Percentiles rank a stretch among this genome's conserved stretches.
These are phyloP conservation scores for Aspergillus carlsbadensis DNA, from an alignment of 495 filamentous ascomycete genomes.

Conservation along the genomic window DNA sequence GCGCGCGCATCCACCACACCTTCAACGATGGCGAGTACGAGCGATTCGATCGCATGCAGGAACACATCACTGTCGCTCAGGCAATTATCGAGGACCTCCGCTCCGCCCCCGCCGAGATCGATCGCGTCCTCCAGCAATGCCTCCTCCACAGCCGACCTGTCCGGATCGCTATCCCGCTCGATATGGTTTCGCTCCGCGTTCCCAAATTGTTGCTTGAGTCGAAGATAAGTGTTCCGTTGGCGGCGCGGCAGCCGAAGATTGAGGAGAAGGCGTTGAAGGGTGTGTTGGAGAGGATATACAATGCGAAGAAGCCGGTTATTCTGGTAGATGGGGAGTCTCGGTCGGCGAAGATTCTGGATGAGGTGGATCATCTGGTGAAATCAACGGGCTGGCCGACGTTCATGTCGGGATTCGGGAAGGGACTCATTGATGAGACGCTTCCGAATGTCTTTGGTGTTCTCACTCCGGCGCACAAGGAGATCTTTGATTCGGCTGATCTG, in stretches of 20 bases:
- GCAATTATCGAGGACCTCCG: slow-evolving; percentile 27
- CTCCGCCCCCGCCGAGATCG: slow-evolving; percentile 33
- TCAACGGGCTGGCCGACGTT: slow-evolving; percentile 29
- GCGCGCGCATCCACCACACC: slow-evolving; percentile 39
- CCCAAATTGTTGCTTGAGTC: neutral
- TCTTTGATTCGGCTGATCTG: slow-evolving; percentile 28
- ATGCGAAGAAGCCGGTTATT: slow-evolving; percentile 29
- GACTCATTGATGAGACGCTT: slow-evolving; percentile 29
- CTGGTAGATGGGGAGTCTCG: slow-evolving; percentile 32
- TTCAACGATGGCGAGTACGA: slow-evolving; percentile 37
- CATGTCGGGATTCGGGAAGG: slow-evolving; percentile 31
- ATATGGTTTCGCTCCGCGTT: slow-evolving; percentile 33
- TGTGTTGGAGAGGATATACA: slow-evolving; percentile 25
- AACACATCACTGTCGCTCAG: slow-evolving; percentile 34
- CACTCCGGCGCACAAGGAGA: slow-evolving; percentile 7
- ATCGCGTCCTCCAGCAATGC: slow-evolving; percentile 32
- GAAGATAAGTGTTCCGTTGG: slow-evolving; percentile 1
- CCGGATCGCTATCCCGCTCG: slow-evolving; percentile 36
- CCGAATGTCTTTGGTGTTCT: slow-evolving; percentile 34
- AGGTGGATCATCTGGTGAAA: slow-evolving; percentile 23
- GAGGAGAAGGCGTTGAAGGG: slow-evolving; percentile 10
- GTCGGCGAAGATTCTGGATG: slow-evolving; percentile 15
- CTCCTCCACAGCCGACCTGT: slow-evolving; percentile 37
- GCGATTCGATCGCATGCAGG: slow-evolving; percentile 33
- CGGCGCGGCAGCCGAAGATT: neutral